Evolutionary conservation across 805 yeast species (phyloP), one percentile per base, ranked within the genome.

Genomic region (Saturnispora saitoi): DNA sequence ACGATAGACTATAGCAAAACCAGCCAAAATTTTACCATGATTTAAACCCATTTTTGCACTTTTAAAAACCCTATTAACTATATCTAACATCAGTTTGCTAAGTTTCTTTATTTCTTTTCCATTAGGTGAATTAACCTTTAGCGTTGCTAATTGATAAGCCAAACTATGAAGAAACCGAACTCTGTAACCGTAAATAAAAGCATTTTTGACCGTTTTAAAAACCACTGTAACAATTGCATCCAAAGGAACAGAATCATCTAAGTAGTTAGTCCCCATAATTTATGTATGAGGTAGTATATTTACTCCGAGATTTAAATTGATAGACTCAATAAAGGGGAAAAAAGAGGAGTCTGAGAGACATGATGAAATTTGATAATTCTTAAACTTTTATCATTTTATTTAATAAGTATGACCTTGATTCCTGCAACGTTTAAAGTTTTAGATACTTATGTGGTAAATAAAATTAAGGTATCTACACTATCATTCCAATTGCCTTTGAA

Each of bases 11-110:
- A 64, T 42, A 3, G 68, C 68, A 53, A 61, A 65, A 1, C 50
- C 43, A 9, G 64, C 65, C 24, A 65, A 51, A 1, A 63, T 53
- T 39, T 63, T 62, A 7, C 68, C 69, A 50, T 65, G 69, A 26
- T 58, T 58, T 3, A 61, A 32, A 17, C 66, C 62, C 53, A 63
- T 45, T 19, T 48, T 49, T 3, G 60, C 50, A 42, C 61, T 52
- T 38, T 52, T 55, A 28, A 45, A 20, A 9, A 63, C 4, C 36
- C 58, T 61, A 7, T 40, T 19, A 9, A 51, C 19, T 1, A 59
- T 17, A 26, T 61, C 60, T 12, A 14, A 15, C n/a, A 47, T n/a
- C 17, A 47, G 4, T 2, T 2, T 6, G 3, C 24, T 30, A 12
- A 32, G 6, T 11, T 24, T 19, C 20, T 31, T 42, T 32, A 3